A percentile compares a stretch with the other conserved stretches of the same genome.
Evolutionary conservation across 1,284 basidiomycete species (phyloP).

Genomic region (Wolfiporia cocos): DNA sequence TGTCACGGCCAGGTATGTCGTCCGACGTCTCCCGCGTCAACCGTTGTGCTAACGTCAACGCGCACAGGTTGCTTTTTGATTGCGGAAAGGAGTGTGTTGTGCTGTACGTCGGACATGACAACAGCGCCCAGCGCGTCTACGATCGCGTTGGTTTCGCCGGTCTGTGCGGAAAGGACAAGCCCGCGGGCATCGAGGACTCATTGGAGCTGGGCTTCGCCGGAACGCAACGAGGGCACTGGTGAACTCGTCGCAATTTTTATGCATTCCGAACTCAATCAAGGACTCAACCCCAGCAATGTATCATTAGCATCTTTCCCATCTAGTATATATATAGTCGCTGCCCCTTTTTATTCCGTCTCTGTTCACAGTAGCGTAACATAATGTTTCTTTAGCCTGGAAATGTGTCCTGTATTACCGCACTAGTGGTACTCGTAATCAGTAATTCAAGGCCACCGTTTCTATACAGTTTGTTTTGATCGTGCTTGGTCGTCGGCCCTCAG

Average conservation of each 20-base stretch:
- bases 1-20: conserved; percentile 34
- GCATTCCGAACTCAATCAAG: neutral
- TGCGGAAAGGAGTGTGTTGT: conserved; percentile 36
- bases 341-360: conserved; percentile 1
- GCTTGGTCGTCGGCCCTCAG: too few relatives aligned
- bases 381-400: too few relatives aligned
- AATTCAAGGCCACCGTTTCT: too few relatives aligned
- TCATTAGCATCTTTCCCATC: conserved; percentile 12
- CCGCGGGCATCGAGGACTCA: conserved; percentile 32
- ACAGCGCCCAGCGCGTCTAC: conserved; percentile 41
- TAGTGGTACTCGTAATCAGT: too few relatives aligned
- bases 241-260: conserved; percentile 10
- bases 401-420: too few relatives aligned
- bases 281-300: conserved; percentile 9
- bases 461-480: too few relatives aligned
- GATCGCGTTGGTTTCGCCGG: conserved; percentile 42
- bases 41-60: conserved; percentile 9
- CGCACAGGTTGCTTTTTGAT: conserved; percentile 23
- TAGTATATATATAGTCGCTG: conserved; percentile 3
- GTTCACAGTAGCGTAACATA: neutral
- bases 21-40: too few relatives aligned
- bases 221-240: conserved; percentile 39
- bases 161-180: conserved; percentile 33
- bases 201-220: conserved; percentile 41
- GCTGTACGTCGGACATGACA: conserved; percentile 42